Percentiles rank a stretch among this genome's conserved stretches.
These are phyloP conservation scores for Fraxinus platypoda DNA, from an alignment of 305 asterid genomes.

Conservation along the genomic window DNA sequence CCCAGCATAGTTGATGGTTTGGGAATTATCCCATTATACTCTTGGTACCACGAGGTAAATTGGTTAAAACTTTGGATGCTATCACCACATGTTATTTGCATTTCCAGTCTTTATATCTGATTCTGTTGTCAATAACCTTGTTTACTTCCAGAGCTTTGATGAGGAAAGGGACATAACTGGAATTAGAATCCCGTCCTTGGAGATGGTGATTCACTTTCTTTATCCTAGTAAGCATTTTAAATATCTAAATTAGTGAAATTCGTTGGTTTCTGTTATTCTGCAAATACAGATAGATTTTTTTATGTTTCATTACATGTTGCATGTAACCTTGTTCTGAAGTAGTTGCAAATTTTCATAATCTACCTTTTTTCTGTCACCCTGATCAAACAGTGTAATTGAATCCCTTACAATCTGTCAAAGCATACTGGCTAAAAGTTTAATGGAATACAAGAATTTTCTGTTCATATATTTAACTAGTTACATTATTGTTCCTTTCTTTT, in stretches of 20 bases:
- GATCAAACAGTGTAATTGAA: neutral
- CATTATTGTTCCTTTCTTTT: neutral
- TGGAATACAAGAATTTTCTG: constrained; percentile 6
- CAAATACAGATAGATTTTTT: neutral
- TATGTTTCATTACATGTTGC: constrained; percentile 10
- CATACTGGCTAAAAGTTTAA: neutral
- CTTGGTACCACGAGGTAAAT: constrained; percentile 91
- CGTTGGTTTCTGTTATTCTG: constrained; percentile 10
- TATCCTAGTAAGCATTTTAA: constrained; percentile 68
- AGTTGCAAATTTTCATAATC: neutral
- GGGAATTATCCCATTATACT: constrained; percentile 69
- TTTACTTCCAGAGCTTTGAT: constrained; percentile 73
- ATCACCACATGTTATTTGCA: neutral
- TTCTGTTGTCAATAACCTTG: neutral
- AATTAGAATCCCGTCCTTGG: constrained; percentile 69
- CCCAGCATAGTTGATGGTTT: constrained; percentile 59
- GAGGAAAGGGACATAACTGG: constrained; percentile 72
- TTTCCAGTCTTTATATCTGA: constrained; percentile 10
- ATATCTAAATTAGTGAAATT: constrained; percentile 31
- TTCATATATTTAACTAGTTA: neutral
- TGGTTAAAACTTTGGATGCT: neutral
- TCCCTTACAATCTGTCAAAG: neutral
- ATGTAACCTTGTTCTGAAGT: neutral
- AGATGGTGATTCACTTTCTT: constrained; percentile 91
- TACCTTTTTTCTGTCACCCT: neutral